Conservation (phyloP, 2,329 filamentous ascomycete species). For the Plenodomus lindquistii region DNA sequence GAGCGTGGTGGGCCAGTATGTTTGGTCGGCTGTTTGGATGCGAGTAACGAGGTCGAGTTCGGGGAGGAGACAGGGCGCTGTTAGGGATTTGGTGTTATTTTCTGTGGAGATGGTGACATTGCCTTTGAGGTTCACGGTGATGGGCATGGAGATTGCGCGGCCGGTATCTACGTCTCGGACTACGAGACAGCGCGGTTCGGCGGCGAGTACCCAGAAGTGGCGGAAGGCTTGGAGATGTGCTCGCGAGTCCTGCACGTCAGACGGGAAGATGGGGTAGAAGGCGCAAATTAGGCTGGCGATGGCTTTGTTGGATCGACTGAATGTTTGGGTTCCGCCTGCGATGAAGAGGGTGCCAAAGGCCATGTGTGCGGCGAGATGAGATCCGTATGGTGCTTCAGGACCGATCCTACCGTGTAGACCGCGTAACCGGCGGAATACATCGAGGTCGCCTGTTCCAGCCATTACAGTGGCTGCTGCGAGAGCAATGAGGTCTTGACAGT, state of each 20-base stretch:
- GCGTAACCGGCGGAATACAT: conserved; percentile 81
- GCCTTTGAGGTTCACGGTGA: conserved; percentile 65
- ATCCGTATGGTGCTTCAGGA: conserved; percentile 84
- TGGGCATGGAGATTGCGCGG: conserved; percentile 73
- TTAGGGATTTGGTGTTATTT: conserved; percentile 30
- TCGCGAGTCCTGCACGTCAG: conserved; percentile 87
- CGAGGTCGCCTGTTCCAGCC: conserved; percentile 91
- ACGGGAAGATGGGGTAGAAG: conserved; percentile 93
- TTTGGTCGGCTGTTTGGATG: conserved; percentile 65
- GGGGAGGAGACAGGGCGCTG: conserved; percentile 63
- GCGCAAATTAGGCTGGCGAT: conserved; percentile 84
- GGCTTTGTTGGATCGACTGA: conserved; percentile 85
- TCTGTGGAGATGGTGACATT: conserved; percentile 26
- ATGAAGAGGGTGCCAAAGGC: conserved; percentile 90
- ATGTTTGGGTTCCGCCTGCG: conserved; percentile 88
- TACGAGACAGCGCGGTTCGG: conserved; percentile 85
- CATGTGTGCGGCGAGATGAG: conserved; percentile 88
- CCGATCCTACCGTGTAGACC: conserved; percentile 87
- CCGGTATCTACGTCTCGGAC: conserved; percentile 84
- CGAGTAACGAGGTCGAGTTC: conserved; percentile 66
- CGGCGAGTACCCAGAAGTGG: conserved; percentile 94
- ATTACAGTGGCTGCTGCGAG: conserved; percentile 86
- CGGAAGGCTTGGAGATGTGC: conserved; percentile 95
- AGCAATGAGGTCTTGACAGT: conserved; percentile 87
- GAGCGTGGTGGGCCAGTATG: conserved; percentile 81